phyloP scores from a whole-genome alignment of 306 rosid genomes.

The cucumber (Cucumis sativus) region DNA sequence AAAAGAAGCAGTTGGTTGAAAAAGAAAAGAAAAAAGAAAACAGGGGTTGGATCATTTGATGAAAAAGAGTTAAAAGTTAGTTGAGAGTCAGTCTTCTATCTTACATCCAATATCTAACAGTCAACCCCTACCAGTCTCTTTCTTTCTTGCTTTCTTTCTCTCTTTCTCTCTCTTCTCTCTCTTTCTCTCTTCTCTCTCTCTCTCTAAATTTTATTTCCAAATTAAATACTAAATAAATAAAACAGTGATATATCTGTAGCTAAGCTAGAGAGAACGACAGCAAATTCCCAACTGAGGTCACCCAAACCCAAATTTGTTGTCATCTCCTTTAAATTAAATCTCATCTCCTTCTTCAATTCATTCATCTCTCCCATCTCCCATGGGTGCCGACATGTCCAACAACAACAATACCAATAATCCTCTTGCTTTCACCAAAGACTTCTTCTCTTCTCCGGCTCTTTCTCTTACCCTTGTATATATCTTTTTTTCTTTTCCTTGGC shows the following conservation, averaged over 20 bases:
- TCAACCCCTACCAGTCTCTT: conserved; percentile 80
- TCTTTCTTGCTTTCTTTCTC: too few relatives aligned
- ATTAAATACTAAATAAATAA: background rate
- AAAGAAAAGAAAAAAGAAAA: background rate
- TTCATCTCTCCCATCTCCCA: background rate
- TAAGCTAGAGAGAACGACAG: background rate
- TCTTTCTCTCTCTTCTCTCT: too few relatives aligned
- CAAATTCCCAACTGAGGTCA: conserved; percentile 13
- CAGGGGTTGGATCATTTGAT: conserved; percentile 36
- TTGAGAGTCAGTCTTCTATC: conserved; percentile 24
- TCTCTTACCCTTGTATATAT: conserved; percentile 75
- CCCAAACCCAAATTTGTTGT: conserved; percentile 36
- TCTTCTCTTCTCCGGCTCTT: conserved; percentile 84
- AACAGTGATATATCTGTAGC: background rate
- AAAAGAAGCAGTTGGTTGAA: background rate
- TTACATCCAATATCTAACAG: conserved; percentile 54
- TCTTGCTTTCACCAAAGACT: conserved; percentile 66
- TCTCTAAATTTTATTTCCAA: too few relatives aligned
- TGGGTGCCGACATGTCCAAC: conserved; percentile 94
- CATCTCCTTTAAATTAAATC: conserved; percentile 72
- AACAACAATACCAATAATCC: conserved; percentile 27
- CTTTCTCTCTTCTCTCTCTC: too few relatives aligned
- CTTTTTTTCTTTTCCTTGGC: too few relatives aligned
- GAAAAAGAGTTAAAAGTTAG: conserved; percentile 53
- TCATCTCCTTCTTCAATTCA: conserved; percentile 12